Base-by-base conservation (phyloP, 495 filamentous ascomycete species). In the Daldinia bambusicola region DNA sequence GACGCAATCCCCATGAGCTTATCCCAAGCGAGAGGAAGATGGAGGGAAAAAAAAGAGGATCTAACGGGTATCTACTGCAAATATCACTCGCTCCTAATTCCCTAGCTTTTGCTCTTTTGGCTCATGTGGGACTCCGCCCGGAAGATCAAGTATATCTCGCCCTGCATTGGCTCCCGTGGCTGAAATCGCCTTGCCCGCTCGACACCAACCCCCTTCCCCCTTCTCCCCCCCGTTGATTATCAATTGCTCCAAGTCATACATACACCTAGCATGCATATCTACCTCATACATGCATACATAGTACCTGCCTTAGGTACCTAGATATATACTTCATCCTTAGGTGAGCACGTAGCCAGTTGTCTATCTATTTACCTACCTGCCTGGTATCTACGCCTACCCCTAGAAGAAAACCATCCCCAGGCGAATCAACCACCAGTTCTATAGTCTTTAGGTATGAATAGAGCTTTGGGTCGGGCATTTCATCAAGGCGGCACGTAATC, bases 401-500 rank as follows among this genome's bases (percentile, higher is more conserved):
- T n/a, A n/a, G n/a, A n/a, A 37, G 32, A 22, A 37, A 57, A 4
- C 55, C 32, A 48, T 48, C 38, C 1, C 55, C 3, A 20, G n/a
- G n/a, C n/a, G n/a, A n/a, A n/a, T 14, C 38, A 38, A 34, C 2
- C 18, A 31, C 30, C 4, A 52, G 43, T n/a, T n/a, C n/a, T n/a
- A n/a, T n/a, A n/a, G 55, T 37, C 32, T 32, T 55, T 55, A 36
- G 53, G 30, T 34, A 37, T 36, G 45, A 61, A 48, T 57, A 38
- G 12, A n/a, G 2, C 22, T 63, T 66, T 59, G 63, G 63, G 63
- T 71, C 69, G 63, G 69, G 69, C 69, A 59, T 63, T 63, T 67
- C 63, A 71, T n/a, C n/a, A n/a, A n/a, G n/a, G n/a, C n/a, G 58
- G 69, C 69, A 63, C 53, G 69, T 71, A 71, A 71, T 71, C 63